Base-by-base conservation (phyloP, 352 stramenopile genomes). In the Plasmopara halstedii region DNA sequence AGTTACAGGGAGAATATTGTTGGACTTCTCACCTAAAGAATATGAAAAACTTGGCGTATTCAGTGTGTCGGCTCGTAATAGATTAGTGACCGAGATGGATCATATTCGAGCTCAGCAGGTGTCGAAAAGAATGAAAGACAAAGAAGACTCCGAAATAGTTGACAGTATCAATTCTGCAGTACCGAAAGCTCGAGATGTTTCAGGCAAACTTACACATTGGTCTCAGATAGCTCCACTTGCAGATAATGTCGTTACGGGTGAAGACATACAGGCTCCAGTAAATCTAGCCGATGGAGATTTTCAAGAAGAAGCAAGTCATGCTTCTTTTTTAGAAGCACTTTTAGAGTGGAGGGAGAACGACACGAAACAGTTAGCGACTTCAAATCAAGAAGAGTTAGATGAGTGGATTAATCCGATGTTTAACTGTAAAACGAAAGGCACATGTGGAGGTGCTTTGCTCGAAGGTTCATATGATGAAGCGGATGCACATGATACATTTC, bases 261-360 rank as follows among this genome's bases (percentile, higher is more conserved):
- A 21, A 2, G 49, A 59, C 29, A 53, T 43, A 6, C 52, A 80
- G n/a, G 53, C 63, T 0, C 64, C 76, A 2, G 67, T 86, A 6
- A 92, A 92, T 58, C 51, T 89, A 17, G 77, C 81, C 0, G 81
- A 92, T 42, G 77, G 75, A 11, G 71, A 75, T 0, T 92, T 89
- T 34, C 49, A 86, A 41, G 78, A 89, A 53, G 75, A 83, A n/a
- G 69, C 47, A 0, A 73, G 77, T 33, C 81, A 92, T 33, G 61
- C 62, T 21, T 86, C 77, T 5, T 89, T 92, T 42, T 71, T 92
- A 62, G 88, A 88, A 26, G 78, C 77, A 2, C 48, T 92, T 14
- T 18, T 90, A 8, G 76, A 92, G 31, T 92, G 81, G 81, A 73
- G 81, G 25, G 54, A 63, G 9, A 63, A 45, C 11, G 71, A 85